A percentile compares a stretch with the other conserved stretches of the same genome.
Conservation (phyloP, 2,329 filamentous ascomycete species). For the Pseudopyricularia cyperi region DNA sequence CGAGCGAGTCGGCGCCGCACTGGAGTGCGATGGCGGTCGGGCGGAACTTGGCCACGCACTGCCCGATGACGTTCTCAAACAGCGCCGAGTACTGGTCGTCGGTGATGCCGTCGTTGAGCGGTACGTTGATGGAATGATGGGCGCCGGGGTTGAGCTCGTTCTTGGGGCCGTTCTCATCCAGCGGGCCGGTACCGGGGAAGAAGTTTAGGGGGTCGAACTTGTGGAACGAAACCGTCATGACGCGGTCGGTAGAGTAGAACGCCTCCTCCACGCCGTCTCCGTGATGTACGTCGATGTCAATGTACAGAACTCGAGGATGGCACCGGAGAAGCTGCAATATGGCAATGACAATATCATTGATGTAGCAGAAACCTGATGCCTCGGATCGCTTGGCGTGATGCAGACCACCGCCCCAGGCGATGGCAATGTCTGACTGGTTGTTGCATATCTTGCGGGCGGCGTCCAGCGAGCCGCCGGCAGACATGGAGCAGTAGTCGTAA, state of each 20-base stretch:
- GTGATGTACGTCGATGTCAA: constrained; percentile 83
- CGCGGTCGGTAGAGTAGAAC: constrained; percentile 71
- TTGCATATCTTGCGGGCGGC: constrained; percentile 81
- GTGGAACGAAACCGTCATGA: constrained; percentile 89
- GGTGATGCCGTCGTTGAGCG: constrained; percentile 79
- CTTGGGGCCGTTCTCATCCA: constrained; percentile 73
- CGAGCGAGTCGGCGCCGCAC: constrained; percentile 88
- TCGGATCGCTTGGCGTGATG: constrained; percentile 94
- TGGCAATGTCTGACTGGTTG: constrained; percentile 82
- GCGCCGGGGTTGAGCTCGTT: constrained; percentile 77
- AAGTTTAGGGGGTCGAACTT: constrained; percentile 79
- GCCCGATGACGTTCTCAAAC: constrained; percentile 69
- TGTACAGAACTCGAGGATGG: constrained; percentile 79
- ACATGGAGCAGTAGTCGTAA: constrained; percentile 89
- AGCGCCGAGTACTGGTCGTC: constrained; percentile 79
- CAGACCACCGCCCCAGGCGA: constrained; percentile 93
- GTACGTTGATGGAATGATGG: constrained; percentile 83
- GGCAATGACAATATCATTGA: constrained; percentile 94
- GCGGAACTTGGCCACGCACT: constrained; percentile 70
- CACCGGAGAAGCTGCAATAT: constrained; percentile 77
- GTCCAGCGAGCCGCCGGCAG: constrained; percentile 80
- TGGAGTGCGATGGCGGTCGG: constrained; percentile 87
- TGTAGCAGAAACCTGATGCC: constrained; percentile 94
- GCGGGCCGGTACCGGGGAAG: constrained; percentile 82
- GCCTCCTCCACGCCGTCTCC: constrained; percentile 78